Percentiles rank a stretch among this genome's conserved stretches.
These are phyloP conservation scores for Pleurotus tuoliensis DNA, from an alignment of 768 basidiomycete genomes.

Conservation along the genomic window DNA sequence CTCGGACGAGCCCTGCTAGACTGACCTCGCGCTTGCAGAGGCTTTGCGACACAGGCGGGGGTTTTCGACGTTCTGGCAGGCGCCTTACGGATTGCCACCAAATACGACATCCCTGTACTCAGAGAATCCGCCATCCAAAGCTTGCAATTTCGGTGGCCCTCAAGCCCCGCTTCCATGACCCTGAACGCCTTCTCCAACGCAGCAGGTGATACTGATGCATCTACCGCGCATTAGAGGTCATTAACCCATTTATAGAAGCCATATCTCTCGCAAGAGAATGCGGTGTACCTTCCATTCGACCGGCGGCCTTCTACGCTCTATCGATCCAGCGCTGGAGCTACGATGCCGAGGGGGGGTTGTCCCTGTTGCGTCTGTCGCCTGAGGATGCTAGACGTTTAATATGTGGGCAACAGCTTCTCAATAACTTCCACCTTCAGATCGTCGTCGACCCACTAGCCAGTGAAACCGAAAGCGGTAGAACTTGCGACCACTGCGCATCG, in stretches of 20 bases:
- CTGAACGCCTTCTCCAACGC: constrained; percentile 23
- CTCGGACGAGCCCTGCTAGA: background rate
- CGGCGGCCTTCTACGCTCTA: constrained; percentile 37
- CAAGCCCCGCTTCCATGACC: constrained; percentile 21
- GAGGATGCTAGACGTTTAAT: constrained; percentile 26
- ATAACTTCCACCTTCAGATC: constrained; percentile 17
- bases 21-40: constrained; percentile 11
- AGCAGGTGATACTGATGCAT: constrained; percentile 20
- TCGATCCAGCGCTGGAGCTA: constrained; percentile 24
- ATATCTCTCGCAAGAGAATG: constrained; percentile 30
- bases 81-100: constrained; percentile 29
- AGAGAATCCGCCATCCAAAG: constrained; percentile 20
- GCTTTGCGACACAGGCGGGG: constrained; percentile 17
- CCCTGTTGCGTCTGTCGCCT: constrained; percentile 23
- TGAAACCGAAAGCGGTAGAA: too few species aligned
- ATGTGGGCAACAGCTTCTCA: constrained; percentile 26
- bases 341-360: constrained; percentile 23
- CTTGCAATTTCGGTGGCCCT: constrained; percentile 26
- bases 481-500: background rate
- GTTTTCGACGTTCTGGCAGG: constrained; percentile 23
- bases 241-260: constrained; percentile 20
- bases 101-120: constrained; percentile 29
- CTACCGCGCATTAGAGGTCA: background rate
- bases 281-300: constrained; percentile 30
- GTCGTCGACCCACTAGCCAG: constrained; percentile 10